These are phyloP conservation scores for Pestalotiopsis sp. DNA, from an alignment of 2,329 filamentous ascomycete genomes.

Conservation along the genomic window DNA sequence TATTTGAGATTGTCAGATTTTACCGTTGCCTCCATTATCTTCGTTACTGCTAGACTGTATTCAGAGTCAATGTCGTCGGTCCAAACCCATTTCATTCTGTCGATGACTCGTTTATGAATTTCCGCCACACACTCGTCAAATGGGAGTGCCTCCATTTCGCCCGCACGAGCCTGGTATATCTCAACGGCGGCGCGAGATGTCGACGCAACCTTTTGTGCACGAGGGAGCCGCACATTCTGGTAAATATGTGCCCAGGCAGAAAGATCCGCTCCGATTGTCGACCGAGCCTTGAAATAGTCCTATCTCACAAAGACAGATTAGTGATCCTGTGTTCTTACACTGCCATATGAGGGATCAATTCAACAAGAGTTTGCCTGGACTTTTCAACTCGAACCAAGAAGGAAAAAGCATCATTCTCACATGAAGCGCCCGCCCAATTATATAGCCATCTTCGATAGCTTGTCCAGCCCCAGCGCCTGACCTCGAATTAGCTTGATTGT, in stretches of 20 bases:
- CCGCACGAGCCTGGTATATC: slow-evolving; percentile 37
- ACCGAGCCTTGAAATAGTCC: not conserved
- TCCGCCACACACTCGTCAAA: slow-evolving; percentile 38
- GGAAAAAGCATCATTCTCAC: too few relatives aligned
- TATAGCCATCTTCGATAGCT: slow-evolving; percentile 41
- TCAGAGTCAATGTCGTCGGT: slow-evolving; percentile 31
- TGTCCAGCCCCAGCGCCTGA: slow-evolving; percentile 48
- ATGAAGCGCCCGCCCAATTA: slow-evolving; percentile 31
- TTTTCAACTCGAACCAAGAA: too few relatives aligned
- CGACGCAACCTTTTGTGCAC: slow-evolving; percentile 34
- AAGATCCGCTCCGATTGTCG: not conserved
- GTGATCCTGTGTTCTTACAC: slow-evolving; percentile 24
- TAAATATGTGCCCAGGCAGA: slow-evolving; percentile 27
- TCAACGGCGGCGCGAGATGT: slow-evolving; percentile 33
- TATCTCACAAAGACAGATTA: not conserved
- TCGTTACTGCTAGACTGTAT: slow-evolving; percentile 15
- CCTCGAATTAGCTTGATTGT: not conserved
- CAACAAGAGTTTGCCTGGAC: too few relatives aligned
- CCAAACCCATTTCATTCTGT: slow-evolving; percentile 35
- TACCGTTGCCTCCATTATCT: not conserved
- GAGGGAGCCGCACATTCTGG: slow-evolving; percentile 33
- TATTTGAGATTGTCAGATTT: not conserved
- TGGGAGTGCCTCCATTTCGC: slow-evolving; percentile 32
- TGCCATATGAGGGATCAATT: too few relatives aligned
- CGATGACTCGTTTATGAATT: slow-evolving; percentile 28